Evolutionary conservation across 768 basidiomycete genomes (phyloP).

Genomic region (Ramaria rubella): DNA sequence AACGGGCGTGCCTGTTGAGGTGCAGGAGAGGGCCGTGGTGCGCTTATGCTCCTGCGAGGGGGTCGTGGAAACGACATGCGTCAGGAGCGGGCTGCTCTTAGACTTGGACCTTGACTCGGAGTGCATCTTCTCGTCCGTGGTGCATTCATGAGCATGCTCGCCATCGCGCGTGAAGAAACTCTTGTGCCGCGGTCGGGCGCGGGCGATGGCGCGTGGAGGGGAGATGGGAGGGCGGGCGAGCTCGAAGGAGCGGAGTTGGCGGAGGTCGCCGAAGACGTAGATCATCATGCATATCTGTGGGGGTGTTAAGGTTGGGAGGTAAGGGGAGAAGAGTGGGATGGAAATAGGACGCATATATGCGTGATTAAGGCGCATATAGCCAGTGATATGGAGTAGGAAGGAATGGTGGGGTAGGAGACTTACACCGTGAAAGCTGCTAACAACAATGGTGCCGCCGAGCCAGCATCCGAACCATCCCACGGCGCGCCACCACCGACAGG

Average conservation of each 20-base stretch:
- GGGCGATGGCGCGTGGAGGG: slow-evolving; percentile 6
- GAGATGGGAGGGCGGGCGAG: slow-evolving; percentile 50
- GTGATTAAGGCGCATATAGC: background rate
- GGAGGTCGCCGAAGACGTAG: slow-evolving; percentile 72
- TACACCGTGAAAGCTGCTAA: slow-evolving; percentile 64
- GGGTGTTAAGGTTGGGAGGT: no score
- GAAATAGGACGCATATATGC: background rate
- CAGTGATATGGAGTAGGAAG: no score
- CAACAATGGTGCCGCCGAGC: slow-evolving; percentile 56
- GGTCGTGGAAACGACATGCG: background rate
- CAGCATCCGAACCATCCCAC: slow-evolving; percentile 61
- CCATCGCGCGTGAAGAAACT: slow-evolving; percentile 1
- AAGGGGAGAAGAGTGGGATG: background rate
- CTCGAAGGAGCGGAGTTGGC: slow-evolving; percentile 74
- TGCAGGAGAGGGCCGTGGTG: background rate
- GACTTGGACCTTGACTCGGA: no score
- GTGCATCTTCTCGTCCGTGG: background rate
- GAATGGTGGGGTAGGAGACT: slow-evolving; percentile 13
- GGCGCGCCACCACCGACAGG: slow-evolving; percentile 52
- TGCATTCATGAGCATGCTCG: background rate
- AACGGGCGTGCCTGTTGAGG: background rate
- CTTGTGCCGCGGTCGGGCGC: slow-evolving; percentile 2
- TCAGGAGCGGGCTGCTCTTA: background rate
- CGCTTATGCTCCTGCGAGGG: background rate
- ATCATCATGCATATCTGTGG: slow-evolving; percentile 57